A percentile compares a stretch with the other conserved stretches of the same genome.
These are phyloP conservation scores for Neocallimastix lanati DNA, from an alignment of 192 early-diverging fungal genomes.

Conservation along the genomic window DNA sequence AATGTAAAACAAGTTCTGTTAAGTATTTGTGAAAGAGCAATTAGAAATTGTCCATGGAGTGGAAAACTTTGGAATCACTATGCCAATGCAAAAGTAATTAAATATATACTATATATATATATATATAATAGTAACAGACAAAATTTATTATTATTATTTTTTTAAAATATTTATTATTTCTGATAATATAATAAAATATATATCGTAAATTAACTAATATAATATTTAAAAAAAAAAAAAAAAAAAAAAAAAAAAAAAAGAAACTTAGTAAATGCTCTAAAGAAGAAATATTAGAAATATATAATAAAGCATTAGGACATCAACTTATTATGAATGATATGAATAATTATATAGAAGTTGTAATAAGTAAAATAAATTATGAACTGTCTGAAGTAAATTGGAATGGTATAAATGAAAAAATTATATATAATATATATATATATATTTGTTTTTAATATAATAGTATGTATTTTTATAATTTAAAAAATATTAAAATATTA, in stretches of 20 bases:
- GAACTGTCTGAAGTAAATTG: neutral
- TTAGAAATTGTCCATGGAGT: conserved; percentile 55
- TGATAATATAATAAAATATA: too few species aligned
- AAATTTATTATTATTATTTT: neutral
- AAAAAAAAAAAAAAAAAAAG: too few species aligned
- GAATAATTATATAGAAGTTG: neutral
- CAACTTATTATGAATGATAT: neutral
- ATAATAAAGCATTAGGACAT: neutral
- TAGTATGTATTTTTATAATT: too few species aligned
- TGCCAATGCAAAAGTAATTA: neutral
- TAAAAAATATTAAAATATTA: too few species aligned
- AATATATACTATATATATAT: too few species aligned
- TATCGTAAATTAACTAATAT: too few species aligned
- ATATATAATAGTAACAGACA: too few species aligned
- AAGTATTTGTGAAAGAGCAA: conserved; percentile 22
- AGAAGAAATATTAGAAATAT: neutral
- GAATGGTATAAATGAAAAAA: neutral
- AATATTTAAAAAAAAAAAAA: too few species aligned
- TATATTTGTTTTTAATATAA: neutral
- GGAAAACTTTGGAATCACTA: conserved; percentile 42
- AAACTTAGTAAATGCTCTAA: neutral
- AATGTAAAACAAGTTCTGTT: conserved; percentile 15
- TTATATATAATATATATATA: neutral
- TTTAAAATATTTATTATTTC: neutral
- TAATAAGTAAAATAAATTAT: neutral